Evolutionary conservation across 2,329 filamentous ascomycete genomes (phyloP), one percentile per base, ranked within the genome.

Genomic region (Lachnellula arida): DNA sequence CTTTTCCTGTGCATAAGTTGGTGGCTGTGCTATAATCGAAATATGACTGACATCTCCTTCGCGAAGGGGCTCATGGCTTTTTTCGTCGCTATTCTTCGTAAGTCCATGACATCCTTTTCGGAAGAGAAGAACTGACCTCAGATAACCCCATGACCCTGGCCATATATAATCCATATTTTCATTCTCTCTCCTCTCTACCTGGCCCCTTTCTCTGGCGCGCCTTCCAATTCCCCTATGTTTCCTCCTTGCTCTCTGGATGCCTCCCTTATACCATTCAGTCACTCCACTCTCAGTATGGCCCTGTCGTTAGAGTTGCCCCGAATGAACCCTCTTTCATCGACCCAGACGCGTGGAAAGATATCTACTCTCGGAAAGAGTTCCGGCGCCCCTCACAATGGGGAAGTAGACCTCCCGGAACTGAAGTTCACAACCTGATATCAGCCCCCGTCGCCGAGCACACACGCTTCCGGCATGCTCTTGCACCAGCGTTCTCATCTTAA

Each of bases 201-300:
- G 67, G 66, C 1, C 65, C 65, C 1, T 60, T 58, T 8, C 48
- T 57, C 8, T 61, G 61, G 43, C 61, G 60, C 5, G 46, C 56
- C 14, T 65, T 60, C 4, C 63, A 59, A 9, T 40, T 57, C 2
- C 50, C 51, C 5, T 56, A 42, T 25, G 25, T 55, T 3, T 34
- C 15, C 14, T 46, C 43, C n/a, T 7, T 49, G 11, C 6, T 57
- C 3, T 23, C 15, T 2, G 51, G 49, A 9, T 23, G 17, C 15
- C 40, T 37, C 39, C 25, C 46, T 17, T 25, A 47, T 51, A 22
- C 47, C 28, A 73, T 76, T 34, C 64, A 69, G 43, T 67, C 72
- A 0, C 35, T 59, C 0, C 60, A 63, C 25, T 34, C 51, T 1
- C 25, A 51, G 11, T 63, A 64, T 32, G 61, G 61, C 2, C 12